Percentiles rank a stretch among this genome's conserved stretches.
phyloP scores from a whole-genome alignment of 495 filamentous ascomycete genomes.

The Trichoderma gamsii region DNA sequence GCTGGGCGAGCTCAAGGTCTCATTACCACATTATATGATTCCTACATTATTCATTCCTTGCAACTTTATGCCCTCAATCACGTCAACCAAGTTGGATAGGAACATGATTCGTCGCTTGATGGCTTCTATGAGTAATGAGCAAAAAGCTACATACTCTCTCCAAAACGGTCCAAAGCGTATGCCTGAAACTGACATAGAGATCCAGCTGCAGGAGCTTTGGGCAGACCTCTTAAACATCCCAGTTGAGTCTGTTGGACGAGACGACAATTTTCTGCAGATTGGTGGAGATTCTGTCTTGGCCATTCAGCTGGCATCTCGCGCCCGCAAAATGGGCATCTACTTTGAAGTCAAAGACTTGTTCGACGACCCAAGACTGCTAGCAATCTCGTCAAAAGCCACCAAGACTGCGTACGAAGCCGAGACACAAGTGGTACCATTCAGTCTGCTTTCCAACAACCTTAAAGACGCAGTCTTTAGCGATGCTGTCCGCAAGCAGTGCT shows the following conservation, averaged over 20 bases:
- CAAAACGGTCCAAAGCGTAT: neutral
- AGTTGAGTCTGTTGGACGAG: slow-evolving; percentile 26
- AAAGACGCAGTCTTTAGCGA: neutral
- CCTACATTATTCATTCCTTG: slow-evolving; percentile 21
- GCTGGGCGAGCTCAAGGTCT: neutral
- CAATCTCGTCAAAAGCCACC: neutral
- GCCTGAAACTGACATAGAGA: slow-evolving; percentile 21
- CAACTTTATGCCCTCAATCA: slow-evolving; percentile 11
- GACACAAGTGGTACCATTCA: neutral
- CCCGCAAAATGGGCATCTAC: neutral
- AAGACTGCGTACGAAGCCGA: neutral
- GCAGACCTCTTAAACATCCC: slow-evolving; percentile 37
- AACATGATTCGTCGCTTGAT: neutral
- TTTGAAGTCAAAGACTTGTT: slow-evolving; percentile 6
- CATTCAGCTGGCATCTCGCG: neutral
- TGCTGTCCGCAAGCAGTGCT: neutral
- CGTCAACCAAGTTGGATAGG: slow-evolving; percentile 11
- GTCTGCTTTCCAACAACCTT: neutral
- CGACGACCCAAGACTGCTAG: slow-evolving; percentile 8
- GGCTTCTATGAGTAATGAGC: neutral
- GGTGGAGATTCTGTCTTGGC: slow-evolving; percentile 24
- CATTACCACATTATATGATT: slow-evolving; percentile 25
- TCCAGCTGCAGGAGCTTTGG: slow-evolving; percentile 39
- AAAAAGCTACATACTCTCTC: slow-evolving; percentile 17
- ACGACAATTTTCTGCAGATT: slow-evolving; percentile 38